A percentile compares a stretch with the other conserved stretches of the same genome.
Evolutionary conservation across 208 protist genomes (phyloP).

Genomic region (Acanthamoeba royreba): DNA sequence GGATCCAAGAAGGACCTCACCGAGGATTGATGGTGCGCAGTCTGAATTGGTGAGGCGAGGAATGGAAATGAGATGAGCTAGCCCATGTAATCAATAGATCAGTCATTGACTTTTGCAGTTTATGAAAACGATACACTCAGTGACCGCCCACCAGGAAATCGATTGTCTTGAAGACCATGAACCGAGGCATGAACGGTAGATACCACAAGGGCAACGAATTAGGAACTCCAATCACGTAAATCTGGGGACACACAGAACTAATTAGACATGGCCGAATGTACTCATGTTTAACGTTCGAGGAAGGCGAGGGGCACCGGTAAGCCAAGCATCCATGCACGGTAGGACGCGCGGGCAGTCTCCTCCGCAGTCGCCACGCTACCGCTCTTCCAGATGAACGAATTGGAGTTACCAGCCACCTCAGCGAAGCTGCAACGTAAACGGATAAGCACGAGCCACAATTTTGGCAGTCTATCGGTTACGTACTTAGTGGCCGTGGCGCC

Average conservation of each 20-base stretch:
- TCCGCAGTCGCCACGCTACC: background rate
- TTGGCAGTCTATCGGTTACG: too few species aligned
- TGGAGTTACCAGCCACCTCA: background rate
- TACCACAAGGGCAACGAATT: background rate
- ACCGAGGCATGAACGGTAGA: background rate
- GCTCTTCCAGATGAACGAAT: background rate
- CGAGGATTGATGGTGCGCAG: background rate
- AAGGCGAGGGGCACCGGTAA: background rate
- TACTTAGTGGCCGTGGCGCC: background rate
- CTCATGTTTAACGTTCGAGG: background rate
- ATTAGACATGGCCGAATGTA: too few species aligned
- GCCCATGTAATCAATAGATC: too few species aligned
- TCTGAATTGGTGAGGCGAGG: too few species aligned
- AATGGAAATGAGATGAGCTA: too few species aligned
- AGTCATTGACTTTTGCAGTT: too few species aligned
- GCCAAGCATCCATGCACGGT: slow-evolving; percentile 1
- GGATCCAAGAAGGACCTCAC: background rate
- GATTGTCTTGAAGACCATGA: too few species aligned
- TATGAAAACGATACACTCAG: too few species aligned
- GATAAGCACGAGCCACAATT: too few species aligned
- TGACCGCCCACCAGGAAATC: too few species aligned
- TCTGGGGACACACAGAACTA: too few species aligned
- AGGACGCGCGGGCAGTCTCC: background rate
- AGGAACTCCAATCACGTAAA: background rate
- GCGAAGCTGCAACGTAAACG: background rate